Conservation (phyloP, 768 basidiomycete genomes). For the Pleurotus djamor region DNA sequence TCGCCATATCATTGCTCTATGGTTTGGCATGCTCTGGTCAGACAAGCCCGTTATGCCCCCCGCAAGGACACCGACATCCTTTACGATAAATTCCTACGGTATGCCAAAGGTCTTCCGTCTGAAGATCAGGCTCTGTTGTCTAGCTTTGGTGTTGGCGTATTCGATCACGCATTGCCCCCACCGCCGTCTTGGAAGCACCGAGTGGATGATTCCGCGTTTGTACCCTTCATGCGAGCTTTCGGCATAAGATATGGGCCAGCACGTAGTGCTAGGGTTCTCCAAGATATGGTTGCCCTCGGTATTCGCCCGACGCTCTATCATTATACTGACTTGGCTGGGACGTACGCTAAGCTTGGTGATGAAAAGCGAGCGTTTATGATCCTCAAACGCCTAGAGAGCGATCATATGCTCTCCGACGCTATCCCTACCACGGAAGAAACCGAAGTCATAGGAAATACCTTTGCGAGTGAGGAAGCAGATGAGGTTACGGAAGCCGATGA, state of each 20-base stretch:
- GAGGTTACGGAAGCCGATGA: not conserved
- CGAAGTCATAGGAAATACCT: not conserved
- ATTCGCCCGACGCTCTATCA: slow-evolving; percentile 44
- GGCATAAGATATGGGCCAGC: slow-evolving; percentile 23
- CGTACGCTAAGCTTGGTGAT: slow-evolving; percentile 40
- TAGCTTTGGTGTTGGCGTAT: not conserved
- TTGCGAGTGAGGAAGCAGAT: not conserved
- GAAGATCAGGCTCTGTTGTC: slow-evolving; percentile 3
- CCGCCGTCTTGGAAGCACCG: slow-evolving; percentile 26
- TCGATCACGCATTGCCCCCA: slow-evolving; percentile 18
- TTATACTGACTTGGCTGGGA: slow-evolving; percentile 46
- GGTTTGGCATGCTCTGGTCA: slow-evolving; percentile 37
- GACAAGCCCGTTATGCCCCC: slow-evolving; percentile 13
- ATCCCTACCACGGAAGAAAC: not conserved
- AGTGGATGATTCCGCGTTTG: slow-evolving; percentile 37
- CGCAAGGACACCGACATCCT: slow-evolving; percentile 27
- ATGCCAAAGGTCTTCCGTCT: slow-evolving; percentile 12
- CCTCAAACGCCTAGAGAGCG: slow-evolving; percentile 36
- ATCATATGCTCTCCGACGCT: not conserved
- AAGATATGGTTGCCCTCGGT: slow-evolving; percentile 50
- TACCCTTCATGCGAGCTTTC: slow-evolving; percentile 47
- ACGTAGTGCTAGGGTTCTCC: slow-evolving; percentile 36
- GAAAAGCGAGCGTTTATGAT: slow-evolving; percentile 32
- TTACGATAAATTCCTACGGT: slow-evolving; percentile 40
- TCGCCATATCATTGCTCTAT: slow-evolving; percentile 27